Evolutionary conservation across 2,329 filamentous ascomycete species (phyloP).

Genomic region (Talaromyces marneffei): DNA sequence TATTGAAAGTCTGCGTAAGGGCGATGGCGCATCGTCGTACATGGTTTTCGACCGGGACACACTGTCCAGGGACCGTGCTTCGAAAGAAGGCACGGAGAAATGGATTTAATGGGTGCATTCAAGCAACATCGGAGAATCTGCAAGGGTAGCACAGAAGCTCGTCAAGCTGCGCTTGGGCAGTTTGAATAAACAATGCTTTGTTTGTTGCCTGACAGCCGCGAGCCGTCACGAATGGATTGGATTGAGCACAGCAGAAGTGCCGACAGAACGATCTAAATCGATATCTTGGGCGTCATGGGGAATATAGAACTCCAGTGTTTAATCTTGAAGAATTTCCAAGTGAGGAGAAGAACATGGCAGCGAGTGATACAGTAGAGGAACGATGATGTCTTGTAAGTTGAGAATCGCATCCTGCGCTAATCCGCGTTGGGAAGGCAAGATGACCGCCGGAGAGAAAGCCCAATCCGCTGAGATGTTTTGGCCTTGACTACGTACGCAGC

Average conservation of each 20-base stretch:
- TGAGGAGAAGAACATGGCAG: background rate
- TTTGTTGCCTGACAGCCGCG: background rate
- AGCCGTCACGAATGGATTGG: background rate
- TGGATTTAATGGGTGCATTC: slow-evolving; percentile 98
- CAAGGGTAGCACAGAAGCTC: slow-evolving; percentile 28
- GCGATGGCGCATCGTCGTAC: slow-evolving; percentile 41
- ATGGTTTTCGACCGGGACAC: slow-evolving; percentile 83
- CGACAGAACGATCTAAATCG: background rate
- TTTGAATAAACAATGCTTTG: slow-evolving; percentile 6
- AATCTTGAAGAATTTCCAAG: background rate
- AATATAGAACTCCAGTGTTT: background rate
- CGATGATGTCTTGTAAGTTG: slow-evolving; percentile 1
- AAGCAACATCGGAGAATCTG: slow-evolving; percentile 44
- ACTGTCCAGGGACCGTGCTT: slow-evolving; percentile 87
- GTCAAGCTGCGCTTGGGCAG: slow-evolving; percentile 32
- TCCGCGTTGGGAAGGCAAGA: slow-evolving; percentile 12
- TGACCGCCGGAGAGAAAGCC: background rate
- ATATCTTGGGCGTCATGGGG: slow-evolving; percentile 3
- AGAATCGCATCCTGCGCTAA: slow-evolving; percentile 17
- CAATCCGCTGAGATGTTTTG: background rate
- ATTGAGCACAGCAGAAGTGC: slow-evolving; percentile 3
- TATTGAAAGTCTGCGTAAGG: slow-evolving; percentile 8
- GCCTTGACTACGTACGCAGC: background rate
- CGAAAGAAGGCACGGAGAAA: slow-evolving; percentile 98
- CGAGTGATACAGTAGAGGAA: background rate